A percentile compares a stretch with the other conserved stretches of the same genome.
phyloP scores from a whole-genome alignment of 2,329 filamentous ascomycete genomes.

The Penicillium capsulatum region DNA sequence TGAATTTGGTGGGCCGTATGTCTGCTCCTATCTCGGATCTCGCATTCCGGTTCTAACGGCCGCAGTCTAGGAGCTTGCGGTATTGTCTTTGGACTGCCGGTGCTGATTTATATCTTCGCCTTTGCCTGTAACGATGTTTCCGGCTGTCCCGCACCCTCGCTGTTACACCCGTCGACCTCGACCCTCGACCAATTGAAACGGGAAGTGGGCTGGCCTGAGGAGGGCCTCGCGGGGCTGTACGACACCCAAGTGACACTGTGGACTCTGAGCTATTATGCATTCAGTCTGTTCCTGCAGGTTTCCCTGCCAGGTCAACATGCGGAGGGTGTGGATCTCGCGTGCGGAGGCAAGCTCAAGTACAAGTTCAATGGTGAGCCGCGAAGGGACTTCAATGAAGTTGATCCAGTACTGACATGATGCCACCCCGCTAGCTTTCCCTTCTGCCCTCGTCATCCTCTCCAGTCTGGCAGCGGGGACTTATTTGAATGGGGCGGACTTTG shows the following conservation, averaged over 20 bases:
- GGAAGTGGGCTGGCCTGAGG: conserved; percentile 74
- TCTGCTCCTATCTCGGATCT: conserved; percentile 8
- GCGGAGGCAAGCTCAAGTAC: conserved; percentile 73
- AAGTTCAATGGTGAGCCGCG: conserved; percentile 64
- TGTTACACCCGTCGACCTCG: conserved; percentile 68
- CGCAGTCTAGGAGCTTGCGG: conserved; percentile 67
- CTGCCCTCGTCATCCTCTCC: conserved; percentile 69
- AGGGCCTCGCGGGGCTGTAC: conserved; percentile 66
- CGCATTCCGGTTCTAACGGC: conserved; percentile 12
- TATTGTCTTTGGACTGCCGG: conserved; percentile 75
- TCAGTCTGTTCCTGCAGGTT: conserved; percentile 70
- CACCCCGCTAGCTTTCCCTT: conserved; percentile 63
- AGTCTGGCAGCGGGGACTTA: conserved; percentile 69
- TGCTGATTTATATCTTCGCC: conserved; percentile 71
- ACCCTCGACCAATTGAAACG: conserved; percentile 67
- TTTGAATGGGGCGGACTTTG: conserved; percentile 73
- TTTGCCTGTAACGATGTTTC: conserved; percentile 91
- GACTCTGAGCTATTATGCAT: conserved; percentile 70
- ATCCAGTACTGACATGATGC: neutral
- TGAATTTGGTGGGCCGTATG: conserved; percentile 48
- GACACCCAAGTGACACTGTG: conserved; percentile 67
- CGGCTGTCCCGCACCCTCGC: conserved; percentile 81
- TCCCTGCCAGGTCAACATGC: conserved; percentile 69
- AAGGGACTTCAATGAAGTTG: neutral
- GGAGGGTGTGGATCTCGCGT: conserved; percentile 65